Conservation (phyloP, 768 basidiomycete species). For the Clitopilus passeckerianus region DNA sequence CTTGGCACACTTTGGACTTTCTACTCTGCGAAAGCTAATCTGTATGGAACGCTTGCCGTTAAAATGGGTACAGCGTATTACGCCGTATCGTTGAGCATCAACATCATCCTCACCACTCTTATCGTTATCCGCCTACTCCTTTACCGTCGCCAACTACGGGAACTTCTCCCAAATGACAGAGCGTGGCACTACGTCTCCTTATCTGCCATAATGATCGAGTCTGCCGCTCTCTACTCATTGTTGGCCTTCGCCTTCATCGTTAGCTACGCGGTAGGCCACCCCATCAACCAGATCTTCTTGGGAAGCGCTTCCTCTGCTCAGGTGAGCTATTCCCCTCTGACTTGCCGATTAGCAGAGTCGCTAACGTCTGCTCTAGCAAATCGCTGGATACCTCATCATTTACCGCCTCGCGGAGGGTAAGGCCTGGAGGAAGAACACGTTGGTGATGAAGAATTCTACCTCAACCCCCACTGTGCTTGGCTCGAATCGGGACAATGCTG, state of each 20-base stretch:
- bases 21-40: slow-evolving; percentile 23
- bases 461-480: neutral
- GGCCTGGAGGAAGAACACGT: slow-evolving; percentile 31
- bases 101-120: slow-evolving; percentile 25
- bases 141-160: slow-evolving; percentile 19
- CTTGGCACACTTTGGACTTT: slow-evolving; percentile 29
- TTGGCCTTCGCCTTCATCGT: slow-evolving; percentile 25
- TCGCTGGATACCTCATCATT: slow-evolving; percentile 43
- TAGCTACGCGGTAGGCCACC: slow-evolving; percentile 24
- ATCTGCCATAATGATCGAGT: slow-evolving; percentile 28
- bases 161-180: slow-evolving; percentile 20
- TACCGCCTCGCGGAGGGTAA: slow-evolving; percentile 41
- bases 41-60: slow-evolving; percentile 20
- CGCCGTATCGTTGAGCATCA: slow-evolving; percentile 22
- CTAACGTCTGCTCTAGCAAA: slow-evolving; percentile 23
- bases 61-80: slow-evolving; percentile 24
- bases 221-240: slow-evolving; percentile 28
- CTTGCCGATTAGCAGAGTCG: neutral
- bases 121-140: slow-evolving; percentile 22
- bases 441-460: slow-evolving; percentile 6
- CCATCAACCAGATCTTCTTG: slow-evolving; percentile 26
- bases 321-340: slow-evolving; percentile 10
- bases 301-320: slow-evolving; percentile 20
- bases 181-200: slow-evolving; percentile 25
- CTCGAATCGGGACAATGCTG: neutral